phyloP scores from a whole-genome alignment of 495 filamentous ascomycete species.

The Mycothermus thermophilus region DNA sequence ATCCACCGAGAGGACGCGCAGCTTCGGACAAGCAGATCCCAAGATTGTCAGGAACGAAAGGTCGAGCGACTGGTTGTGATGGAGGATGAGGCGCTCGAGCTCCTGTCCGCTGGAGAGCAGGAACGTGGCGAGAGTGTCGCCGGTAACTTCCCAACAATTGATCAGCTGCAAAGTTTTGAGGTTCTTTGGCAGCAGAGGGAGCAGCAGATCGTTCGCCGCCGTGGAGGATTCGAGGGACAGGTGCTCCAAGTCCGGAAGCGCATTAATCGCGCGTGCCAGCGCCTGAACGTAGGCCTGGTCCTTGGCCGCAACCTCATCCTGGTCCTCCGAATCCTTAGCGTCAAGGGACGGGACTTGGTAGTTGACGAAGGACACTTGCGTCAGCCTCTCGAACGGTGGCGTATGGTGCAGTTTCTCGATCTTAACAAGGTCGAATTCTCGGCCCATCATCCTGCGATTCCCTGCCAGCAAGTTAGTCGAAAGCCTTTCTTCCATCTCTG shows the following conservation, averaged over 20 bases:
- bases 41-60: constrained; percentile 54
- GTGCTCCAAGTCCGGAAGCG: constrained; percentile 45
- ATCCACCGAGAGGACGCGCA: constrained; percentile 60
- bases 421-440: constrained; percentile 31
- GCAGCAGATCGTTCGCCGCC: constrained; percentile 43
- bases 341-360: constrained; percentile 37
- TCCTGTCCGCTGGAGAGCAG: constrained; percentile 47
- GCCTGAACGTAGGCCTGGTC: constrained; percentile 28
- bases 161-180: constrained; percentile 53
- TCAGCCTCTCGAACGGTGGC: constrained; percentile 44
- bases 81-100: constrained; percentile 50
- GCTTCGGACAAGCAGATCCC: constrained; percentile 45
- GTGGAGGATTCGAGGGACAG: constrained; percentile 56
- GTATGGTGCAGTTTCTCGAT: constrained; percentile 40
- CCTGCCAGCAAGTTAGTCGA: too few relatives aligned
- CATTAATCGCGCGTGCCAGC: constrained; percentile 42
- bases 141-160: constrained; percentile 57
- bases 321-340: constrained; percentile 9
- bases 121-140: constrained; percentile 43
- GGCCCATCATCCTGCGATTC: constrained; percentile 51
- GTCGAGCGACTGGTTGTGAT: constrained; percentile 64
- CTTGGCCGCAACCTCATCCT: constrained; percentile 17
- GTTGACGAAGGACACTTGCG: constrained; percentile 50
- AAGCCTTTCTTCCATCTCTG: too few relatives aligned
- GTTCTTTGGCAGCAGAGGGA: constrained; percentile 46